A percentile compares a stretch with the other conserved stretches of the same genome.
Evolutionary conservation across 352 stramenopile genomes (phyloP).

Genomic region (Hyaloperonospora arabidopsidis): DNA sequence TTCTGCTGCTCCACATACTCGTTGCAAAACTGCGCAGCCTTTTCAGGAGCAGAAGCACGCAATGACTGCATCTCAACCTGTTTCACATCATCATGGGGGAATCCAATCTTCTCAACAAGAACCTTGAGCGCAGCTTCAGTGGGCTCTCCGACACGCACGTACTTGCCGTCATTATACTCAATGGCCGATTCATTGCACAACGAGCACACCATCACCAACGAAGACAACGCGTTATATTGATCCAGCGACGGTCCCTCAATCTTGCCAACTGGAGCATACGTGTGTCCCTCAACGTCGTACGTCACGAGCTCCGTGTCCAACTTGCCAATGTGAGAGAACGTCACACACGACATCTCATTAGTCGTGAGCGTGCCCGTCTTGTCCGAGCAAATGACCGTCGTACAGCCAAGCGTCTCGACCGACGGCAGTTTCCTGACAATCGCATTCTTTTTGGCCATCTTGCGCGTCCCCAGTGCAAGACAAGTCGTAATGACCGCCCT

Average conservation of each 20-base stretch:
- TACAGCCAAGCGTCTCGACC: conserved; percentile 97
- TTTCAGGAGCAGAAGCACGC: conserved; percentile 48
- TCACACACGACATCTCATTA: conserved; percentile 95
- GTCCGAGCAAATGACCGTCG: conserved; percentile 91
- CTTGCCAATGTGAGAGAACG: conserved; percentile 60
- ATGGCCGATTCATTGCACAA: conserved; percentile 96
- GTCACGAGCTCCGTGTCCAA: conserved; percentile 74
- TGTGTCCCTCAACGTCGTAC: conserved; percentile 90
- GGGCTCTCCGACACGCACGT: conserved; percentile 90
- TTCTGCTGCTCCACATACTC: conserved; percentile 72
- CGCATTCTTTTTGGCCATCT: conserved; percentile 96
- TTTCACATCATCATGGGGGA: conserved; percentile 59
- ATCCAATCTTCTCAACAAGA: conserved; percentile 91
- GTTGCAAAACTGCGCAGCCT: conserved; percentile 80
- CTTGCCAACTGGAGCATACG: conserved; percentile 87
- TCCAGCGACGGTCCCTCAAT: conserved; percentile 40
- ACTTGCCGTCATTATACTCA: conserved; percentile 84
- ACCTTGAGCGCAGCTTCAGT: conserved; percentile 96
- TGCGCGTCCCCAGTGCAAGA: conserved; percentile 90
- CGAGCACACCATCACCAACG: conserved; percentile 86
- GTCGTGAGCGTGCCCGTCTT: conserved; percentile 95
- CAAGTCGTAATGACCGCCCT: conserved; percentile 97
- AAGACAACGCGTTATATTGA: conserved; percentile 71
- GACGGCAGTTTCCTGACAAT: conserved; percentile 97
- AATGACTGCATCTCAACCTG: conserved; percentile 55